phyloP scores from a whole-genome alignment of 108 stramenopile genomes.

The Schizochytrium sp. region DNA sequence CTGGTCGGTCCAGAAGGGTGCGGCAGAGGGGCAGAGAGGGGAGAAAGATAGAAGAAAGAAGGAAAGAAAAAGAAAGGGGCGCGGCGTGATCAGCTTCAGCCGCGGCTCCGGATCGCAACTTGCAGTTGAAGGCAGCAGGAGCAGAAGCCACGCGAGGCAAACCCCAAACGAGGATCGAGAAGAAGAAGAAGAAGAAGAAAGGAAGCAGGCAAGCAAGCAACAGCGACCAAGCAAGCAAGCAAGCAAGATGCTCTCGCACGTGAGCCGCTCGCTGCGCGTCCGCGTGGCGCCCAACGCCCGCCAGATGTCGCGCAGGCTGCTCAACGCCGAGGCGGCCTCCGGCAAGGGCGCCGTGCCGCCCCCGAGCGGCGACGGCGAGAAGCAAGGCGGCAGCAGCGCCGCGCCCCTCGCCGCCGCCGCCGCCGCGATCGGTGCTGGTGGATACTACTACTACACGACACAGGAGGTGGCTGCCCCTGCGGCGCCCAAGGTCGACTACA shows the following conservation, averaged over 20 bases:
- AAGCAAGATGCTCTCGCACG: background rate
- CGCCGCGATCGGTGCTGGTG: background rate
- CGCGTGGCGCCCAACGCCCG: background rate
- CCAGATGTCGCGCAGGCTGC: background rate
- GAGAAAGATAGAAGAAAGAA: too few relatives aligned
- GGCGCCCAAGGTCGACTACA: slow-evolving; percentile 17
- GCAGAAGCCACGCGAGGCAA: too few relatives aligned
- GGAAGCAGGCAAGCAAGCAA: too few relatives aligned
- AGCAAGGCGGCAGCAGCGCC: background rate
- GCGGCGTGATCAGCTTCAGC: too few relatives aligned
- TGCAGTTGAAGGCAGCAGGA: too few relatives aligned
- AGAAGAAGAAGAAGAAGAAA: too few relatives aligned
- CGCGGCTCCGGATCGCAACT: too few relatives aligned
- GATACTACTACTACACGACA: background rate
- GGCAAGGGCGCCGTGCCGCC: background rate
- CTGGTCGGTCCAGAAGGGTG: too few relatives aligned
- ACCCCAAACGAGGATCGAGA: too few relatives aligned
- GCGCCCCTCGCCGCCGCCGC: background rate
- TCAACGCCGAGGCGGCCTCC: background rate
- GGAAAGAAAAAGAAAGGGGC: too few relatives aligned
- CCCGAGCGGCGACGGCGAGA: background rate
- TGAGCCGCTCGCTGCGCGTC: background rate
- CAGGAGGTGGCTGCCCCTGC: background rate
- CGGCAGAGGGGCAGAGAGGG: too few relatives aligned
- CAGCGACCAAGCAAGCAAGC: background rate